Conservation (phyloP, 371 early-diverging fungal species). For the Rhizopus stolonifer region DNA sequence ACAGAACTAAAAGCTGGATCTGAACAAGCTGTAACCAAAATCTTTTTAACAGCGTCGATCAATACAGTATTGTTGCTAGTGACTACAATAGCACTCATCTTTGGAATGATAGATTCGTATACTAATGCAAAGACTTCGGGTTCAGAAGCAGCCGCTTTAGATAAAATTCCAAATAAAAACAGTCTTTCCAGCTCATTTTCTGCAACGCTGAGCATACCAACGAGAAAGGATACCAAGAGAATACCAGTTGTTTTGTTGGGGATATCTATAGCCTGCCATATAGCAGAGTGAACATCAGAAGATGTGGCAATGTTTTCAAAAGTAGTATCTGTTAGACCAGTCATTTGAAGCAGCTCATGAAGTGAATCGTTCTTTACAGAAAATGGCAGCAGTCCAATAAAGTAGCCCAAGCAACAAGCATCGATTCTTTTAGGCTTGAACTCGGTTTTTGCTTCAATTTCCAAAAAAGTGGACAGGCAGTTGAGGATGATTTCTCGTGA, state of each 20-base stretch:
- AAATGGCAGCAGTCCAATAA: conserved; percentile 49
- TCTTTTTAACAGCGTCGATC: conserved; percentile 54
- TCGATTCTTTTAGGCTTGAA: conserved; percentile 18
- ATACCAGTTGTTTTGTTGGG: conserved; percentile 54
- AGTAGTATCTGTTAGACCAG: conserved; percentile 40
- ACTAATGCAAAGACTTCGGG: conserved; percentile 56
- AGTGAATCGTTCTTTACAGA: conserved; percentile 48
- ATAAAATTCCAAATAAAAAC: conserved; percentile 67
- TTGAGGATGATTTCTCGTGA: conserved; percentile 64
- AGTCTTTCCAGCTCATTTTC: conserved; percentile 65
- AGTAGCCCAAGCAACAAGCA: conserved; percentile 37
- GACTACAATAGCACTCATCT: conserved; percentile 50
- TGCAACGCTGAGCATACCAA: conserved; percentile 59
- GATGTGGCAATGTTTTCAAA: conserved; percentile 2
- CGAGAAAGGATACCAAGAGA: conserved; percentile 61
- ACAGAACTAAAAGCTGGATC: conserved; percentile 46
- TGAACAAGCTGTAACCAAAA: conserved; percentile 71
- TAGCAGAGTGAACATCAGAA: conserved; percentile 5
- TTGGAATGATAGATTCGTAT: conserved; percentile 52
- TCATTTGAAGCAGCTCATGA: conserved; percentile 39
- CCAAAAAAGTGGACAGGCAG: conserved; percentile 67
- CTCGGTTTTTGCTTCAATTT: conserved; percentile 57
- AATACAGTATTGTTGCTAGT: conserved; percentile 46
- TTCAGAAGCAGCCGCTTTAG: conserved; percentile 50
- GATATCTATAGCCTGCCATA: conserved; percentile 37